Evolutionary conservation across 2,329 filamentous ascomycete species (phyloP).

Genomic region (Fusarium penzigii): DNA sequence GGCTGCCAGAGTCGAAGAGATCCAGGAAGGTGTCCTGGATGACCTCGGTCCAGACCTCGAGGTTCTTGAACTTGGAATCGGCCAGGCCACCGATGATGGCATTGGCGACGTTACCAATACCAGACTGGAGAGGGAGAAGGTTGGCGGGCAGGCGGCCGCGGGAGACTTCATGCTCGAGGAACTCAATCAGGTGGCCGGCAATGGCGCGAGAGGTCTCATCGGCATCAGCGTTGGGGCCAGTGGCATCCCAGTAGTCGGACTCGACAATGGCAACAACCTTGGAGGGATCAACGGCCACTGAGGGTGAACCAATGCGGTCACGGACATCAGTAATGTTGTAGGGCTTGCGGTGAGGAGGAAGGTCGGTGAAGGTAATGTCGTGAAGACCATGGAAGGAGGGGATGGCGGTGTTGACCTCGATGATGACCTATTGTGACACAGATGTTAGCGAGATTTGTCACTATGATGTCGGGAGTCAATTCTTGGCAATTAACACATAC

Average conservation of each 20-base stretch:
- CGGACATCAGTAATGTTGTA: conserved; percentile 84
- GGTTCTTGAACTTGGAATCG: conserved; percentile 79
- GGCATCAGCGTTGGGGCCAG: conserved; percentile 72
- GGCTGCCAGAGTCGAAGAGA: conserved; percentile 83
- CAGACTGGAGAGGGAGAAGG: conserved; percentile 80
- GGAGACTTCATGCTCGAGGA: conserved; percentile 79
- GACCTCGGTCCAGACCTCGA: conserved; percentile 93
- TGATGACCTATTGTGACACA: conserved; percentile 61
- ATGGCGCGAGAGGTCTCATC: conserved; percentile 74
- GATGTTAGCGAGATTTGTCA: conserved; percentile 6
- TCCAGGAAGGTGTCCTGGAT: conserved; percentile 92
- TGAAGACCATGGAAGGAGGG: conserved; percentile 86
- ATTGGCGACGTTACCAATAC: conserved; percentile 92
- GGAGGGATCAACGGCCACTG: conserved; percentile 82
- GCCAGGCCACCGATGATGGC: conserved; percentile 83
- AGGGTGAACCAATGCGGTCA: conserved; percentile 80
- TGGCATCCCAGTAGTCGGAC: conserved; percentile 77
- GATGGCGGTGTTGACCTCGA: conserved; percentile 86
- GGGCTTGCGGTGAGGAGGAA: conserved; percentile 79
- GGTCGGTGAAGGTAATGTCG: conserved; percentile 87
- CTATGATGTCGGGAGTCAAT: not conserved
- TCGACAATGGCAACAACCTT: conserved; percentile 84
- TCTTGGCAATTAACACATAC: conserved; percentile 32
- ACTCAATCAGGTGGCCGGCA: conserved; percentile 77
- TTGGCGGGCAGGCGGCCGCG: conserved; percentile 75